Base-by-base conservation (phyloP, 192 early-diverging fungal species). In the Coemansia sp. region DNA sequence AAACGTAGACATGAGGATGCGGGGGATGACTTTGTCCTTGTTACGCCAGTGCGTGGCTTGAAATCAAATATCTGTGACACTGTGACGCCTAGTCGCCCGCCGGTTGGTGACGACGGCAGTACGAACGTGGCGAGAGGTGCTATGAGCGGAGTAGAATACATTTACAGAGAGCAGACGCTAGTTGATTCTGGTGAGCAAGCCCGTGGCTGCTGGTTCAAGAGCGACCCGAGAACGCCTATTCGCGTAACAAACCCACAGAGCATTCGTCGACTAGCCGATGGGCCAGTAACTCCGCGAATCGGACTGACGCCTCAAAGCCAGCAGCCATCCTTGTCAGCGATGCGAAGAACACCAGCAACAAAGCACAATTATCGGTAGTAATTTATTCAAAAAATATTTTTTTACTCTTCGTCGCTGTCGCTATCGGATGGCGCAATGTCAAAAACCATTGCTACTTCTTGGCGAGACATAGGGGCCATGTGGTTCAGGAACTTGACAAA, bases 401-500 rank as follows among this genome's bases (percentile, higher is more conserved):
- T 33, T 20, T 45, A 9, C 18, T 46, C 34, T 9, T 62, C 40
- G 16, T 64, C 66, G 21, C 43, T 40, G 2, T 46, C 46, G 6
- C 67, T 60, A 11, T 60, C 58, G 2, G n/a, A 38, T 9, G 58
- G 58, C n/a, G 11, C 8, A n/a, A 68, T 71, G 9, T 62, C 60
- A 69, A 73, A 74, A 3, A 74, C 68, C 77, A 84, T 79, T 10
- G 79, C 58, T 38, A 84, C 71, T 2, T 84, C 83, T 14, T 68
- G 69, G 20, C 77, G 76, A 8, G 70, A 20, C 4, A 59, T 61
- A 11, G 67, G 60, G 14, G 81, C 82, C 43, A 71, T 70, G 20
- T 70, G 77, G 63, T 79, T 86, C 37, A 89, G 33, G 63, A 79
- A 85, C 38, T 86, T 85, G 20, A 89, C 80, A 74, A 89, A 89